Evolutionary conservation across 176 grass and related monocot species (phyloP).

Genomic region (Aegilops umbellulata): DNA sequence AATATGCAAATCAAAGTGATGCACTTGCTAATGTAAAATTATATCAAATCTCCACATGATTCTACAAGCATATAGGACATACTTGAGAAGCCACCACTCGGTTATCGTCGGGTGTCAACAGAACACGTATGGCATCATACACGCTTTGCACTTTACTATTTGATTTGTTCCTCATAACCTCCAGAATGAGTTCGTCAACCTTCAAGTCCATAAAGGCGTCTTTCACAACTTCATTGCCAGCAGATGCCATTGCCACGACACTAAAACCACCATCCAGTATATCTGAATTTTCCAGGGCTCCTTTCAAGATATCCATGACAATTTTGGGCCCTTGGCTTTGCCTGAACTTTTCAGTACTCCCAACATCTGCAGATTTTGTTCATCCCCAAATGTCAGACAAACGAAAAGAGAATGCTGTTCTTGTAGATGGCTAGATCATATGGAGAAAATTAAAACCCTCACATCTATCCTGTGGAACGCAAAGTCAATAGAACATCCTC

Average conservation of each 20-base stretch:
- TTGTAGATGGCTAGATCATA: neutral
- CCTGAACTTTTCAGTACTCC: slow-evolving; percentile 67
- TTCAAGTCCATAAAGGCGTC: slow-evolving; percentile 84
- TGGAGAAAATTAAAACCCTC: neutral
- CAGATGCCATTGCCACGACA: slow-evolving; percentile 59
- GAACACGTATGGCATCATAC: slow-evolving; percentile 71
- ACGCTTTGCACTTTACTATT: slow-evolving; percentile 54
- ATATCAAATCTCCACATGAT: neutral
- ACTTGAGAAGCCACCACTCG: slow-evolving; percentile 93
- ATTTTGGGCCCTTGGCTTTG: slow-evolving; percentile 62
- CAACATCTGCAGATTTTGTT: slow-evolving; percentile 54
- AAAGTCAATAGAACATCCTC: neutral
- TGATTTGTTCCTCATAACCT: slow-evolving; percentile 54
- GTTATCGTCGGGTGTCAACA: slow-evolving; percentile 82
- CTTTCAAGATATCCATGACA: slow-evolving; percentile 65
- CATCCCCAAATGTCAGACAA: slow-evolving; percentile 3
- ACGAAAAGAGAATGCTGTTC: neutral
- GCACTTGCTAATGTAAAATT: slow-evolving; percentile 2
- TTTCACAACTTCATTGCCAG: slow-evolving; percentile 93
- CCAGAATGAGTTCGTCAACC: slow-evolving; percentile 70
- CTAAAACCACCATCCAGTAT: slow-evolving; percentile 69
- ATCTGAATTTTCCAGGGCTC: slow-evolving; percentile 42
- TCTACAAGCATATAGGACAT: slow-evolving; percentile 26
- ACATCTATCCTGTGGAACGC: neutral
- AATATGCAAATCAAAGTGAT: slow-evolving; percentile 7